Conservation (phyloP, 1,139 yeast species). For the Zygoascus sp. region DNA sequence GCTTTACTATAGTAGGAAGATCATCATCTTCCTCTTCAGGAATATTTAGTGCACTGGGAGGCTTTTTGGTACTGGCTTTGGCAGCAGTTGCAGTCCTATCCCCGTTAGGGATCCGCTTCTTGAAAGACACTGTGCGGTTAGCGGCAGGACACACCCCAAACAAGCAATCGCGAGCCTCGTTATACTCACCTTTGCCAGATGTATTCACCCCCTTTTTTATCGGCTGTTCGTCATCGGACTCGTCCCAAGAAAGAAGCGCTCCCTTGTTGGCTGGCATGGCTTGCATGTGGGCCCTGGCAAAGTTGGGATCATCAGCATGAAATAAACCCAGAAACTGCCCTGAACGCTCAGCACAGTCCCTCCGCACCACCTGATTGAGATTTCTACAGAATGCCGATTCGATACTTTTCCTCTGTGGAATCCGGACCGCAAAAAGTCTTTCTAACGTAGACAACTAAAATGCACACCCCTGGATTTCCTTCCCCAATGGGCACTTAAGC, state of each 20-base stretch:
- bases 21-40: constrained; percentile 3
- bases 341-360: neutral
- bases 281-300: neutral
- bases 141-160: neutral
- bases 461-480: neutral
- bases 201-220: neutral
- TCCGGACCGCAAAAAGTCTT: neutral
- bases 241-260: constrained; percentile 6
- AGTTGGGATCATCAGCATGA: constrained; percentile 3
- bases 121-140: neutral
- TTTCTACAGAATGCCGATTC: neutral
- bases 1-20: neutral
- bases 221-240: neutral
- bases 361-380: neutral
- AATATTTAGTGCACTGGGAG: neutral
- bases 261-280: constrained; percentile 1
- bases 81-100: neutral
- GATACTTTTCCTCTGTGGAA: neutral
- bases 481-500: too few relatives aligned
- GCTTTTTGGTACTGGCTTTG: neutral
- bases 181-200: neutral
- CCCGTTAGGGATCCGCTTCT: neutral
- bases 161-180: neutral
- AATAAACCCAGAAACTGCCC: neutral
- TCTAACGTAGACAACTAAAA: neutral